These are phyloP conservation scores for Plasmodium coatneyi DNA, from an alignment of 169 alveolate genomes.

Conservation along the genomic window DNA sequence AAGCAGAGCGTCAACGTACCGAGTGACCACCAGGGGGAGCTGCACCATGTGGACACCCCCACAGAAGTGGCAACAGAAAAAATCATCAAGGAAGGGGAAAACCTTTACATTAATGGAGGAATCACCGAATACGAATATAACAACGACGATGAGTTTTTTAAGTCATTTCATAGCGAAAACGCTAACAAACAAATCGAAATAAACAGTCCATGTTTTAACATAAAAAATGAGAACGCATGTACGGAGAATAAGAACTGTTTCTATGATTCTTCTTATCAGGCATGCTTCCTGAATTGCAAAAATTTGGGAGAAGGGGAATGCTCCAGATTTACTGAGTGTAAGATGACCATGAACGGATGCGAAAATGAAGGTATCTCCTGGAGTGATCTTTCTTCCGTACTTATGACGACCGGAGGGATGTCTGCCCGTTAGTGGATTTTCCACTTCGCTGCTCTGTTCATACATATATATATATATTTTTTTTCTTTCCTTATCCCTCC, in stretches of 20 bases:
- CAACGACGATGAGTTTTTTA: slow-evolving; percentile 60
- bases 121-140: slow-evolving; percentile 19
- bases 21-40: not conserved
- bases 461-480: not conserved
- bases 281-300: slow-evolving; percentile 51
- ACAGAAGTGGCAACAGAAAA: slow-evolving; percentile 17
- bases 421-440: not conserved
- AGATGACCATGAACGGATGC: slow-evolving; percentile 10
- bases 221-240: slow-evolving; percentile 3
- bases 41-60: not conserved
- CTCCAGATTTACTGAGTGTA: slow-evolving; percentile 33
- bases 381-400: not conserved
- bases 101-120: slow-evolving; percentile 45
- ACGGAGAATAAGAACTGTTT: slow-evolving; percentile 15
- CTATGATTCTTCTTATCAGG: slow-evolving; percentile 25
- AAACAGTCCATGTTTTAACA: slow-evolving; percentile 41
- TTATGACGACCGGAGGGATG: not conserved
- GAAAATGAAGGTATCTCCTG: slow-evolving; percentile 39
- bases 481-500: not conserved
- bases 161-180: slow-evolving; percentile 11
- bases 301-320: slow-evolving; percentile 20
- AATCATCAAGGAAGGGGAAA: slow-evolving; percentile 27
- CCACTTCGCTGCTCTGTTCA: not conserved
- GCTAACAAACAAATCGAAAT: slow-evolving; percentile 1
- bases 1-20: not conserved